Percentiles rank a stretch among this genome's conserved stretches.
Evolutionary conservation across 2,329 filamentous ascomycete genomes (phyloP).

Genomic region (Fusarium sp.): DNA sequence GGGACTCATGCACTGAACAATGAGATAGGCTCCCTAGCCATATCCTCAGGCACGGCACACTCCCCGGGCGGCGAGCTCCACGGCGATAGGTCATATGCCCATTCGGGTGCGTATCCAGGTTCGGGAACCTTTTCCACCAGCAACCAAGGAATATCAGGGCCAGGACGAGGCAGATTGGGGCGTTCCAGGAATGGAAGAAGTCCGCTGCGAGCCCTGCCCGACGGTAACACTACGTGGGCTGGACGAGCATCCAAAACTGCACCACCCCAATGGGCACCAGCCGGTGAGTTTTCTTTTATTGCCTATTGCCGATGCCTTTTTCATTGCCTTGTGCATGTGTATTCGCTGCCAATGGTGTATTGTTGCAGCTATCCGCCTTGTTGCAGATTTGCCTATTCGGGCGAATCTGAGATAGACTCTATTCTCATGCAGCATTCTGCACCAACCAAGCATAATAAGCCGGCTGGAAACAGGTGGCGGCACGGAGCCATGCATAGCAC

Average conservation of each 20-base stretch:
- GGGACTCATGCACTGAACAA: constrained; percentile 51
- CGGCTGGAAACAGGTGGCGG: constrained; percentile 7
- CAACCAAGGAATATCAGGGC: constrained; percentile 77
- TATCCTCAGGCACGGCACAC: constrained; percentile 34
- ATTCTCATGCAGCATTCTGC: not conserved
- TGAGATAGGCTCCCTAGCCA: constrained; percentile 54
- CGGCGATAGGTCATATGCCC: constrained; percentile 38
- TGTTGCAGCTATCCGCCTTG: not conserved
- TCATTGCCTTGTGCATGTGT: not conserved
- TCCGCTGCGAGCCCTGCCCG: constrained; percentile 68
- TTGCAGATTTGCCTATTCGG: not conserved
- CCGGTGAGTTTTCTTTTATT: constrained; percentile 54
- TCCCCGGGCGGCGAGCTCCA: constrained; percentile 46
- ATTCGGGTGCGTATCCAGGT: constrained; percentile 44
- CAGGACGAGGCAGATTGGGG: constrained; percentile 86
- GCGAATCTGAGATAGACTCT: not conserved
- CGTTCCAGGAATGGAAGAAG: constrained; percentile 71
- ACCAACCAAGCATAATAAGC: not conserved
- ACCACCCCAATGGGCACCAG: constrained; percentile 56
- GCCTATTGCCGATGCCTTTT: not conserved
- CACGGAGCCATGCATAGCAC: constrained; percentile 4
- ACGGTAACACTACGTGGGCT: constrained; percentile 67
- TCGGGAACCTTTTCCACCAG: constrained; percentile 63
- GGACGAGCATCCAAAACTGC: constrained; percentile 59
- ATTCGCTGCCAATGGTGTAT: not conserved